These are phyloP conservation scores for Mucor mucedo DNA, from an alignment of 371 early-diverging fungal genomes.

Conservation along the genomic window DNA sequence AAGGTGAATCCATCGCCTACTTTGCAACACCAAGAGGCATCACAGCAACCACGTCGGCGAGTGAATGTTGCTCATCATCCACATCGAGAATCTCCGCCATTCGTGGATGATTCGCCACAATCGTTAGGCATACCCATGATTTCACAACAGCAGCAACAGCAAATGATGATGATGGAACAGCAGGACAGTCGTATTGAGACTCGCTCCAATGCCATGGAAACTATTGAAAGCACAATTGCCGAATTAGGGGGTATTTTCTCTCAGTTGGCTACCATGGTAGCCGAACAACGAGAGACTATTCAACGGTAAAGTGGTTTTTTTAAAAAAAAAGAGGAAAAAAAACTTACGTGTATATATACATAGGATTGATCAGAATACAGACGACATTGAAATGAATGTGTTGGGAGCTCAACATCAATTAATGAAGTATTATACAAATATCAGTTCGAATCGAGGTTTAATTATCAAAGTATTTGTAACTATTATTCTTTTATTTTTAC, in stretches of 20 bases:
- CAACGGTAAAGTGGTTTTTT: slow-evolving; percentile 63
- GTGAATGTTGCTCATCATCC: slow-evolving; percentile 5
- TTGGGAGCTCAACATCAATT: slow-evolving; percentile 89
- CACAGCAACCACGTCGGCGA: slow-evolving; percentile 59
- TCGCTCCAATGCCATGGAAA: slow-evolving; percentile 87
- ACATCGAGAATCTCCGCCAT: slow-evolving; percentile 6
- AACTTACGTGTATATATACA: background rate
- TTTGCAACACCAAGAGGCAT: background rate
- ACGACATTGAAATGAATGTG: slow-evolving; percentile 91
- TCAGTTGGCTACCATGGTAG: slow-evolving; percentile 91
- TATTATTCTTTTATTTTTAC: slow-evolving; percentile 67
- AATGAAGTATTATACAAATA: slow-evolving; percentile 84
- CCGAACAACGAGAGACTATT: slow-evolving; percentile 93
- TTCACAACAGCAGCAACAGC: slow-evolving; percentile 59
- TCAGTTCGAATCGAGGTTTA: slow-evolving; percentile 92
- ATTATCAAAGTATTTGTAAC: slow-evolving; percentile 92
- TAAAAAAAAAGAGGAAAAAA: background rate
- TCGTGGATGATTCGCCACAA: slow-evolving; percentile 40
- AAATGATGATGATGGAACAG: slow-evolving; percentile 40
- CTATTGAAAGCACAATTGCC: slow-evolving; percentile 95
- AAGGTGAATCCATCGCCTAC: background rate
- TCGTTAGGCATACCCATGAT: slow-evolving; percentile 56
- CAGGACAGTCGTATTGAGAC: slow-evolving; percentile 79
- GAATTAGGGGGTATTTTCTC: slow-evolving; percentile 96
- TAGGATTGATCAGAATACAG: slow-evolving; percentile 94